These are phyloP conservation scores for Kodamaea kakaduensis DNA, from an alignment of 805 yeast species.

Conservation along the genomic window DNA sequence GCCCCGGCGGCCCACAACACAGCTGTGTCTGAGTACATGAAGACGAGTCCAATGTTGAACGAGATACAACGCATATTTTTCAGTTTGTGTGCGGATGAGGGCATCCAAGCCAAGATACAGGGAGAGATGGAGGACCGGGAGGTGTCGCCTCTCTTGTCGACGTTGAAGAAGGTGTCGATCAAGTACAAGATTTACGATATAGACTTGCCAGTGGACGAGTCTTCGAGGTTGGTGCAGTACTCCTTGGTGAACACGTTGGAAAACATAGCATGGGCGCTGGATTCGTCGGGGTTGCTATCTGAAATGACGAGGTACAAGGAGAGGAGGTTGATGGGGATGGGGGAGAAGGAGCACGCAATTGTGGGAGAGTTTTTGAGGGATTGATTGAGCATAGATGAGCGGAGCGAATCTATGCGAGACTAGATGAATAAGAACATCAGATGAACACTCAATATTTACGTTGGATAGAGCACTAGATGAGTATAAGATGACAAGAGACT, in stretches of 20 bases:
- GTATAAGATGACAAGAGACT: too few species aligned
- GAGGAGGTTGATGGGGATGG: conserved; percentile 8
- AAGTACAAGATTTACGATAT: conserved; percentile 26
- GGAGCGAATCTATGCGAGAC: too few species aligned
- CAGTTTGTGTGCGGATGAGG: conserved; percentile 15
- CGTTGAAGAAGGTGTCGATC: conserved; percentile 29
- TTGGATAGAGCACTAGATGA: too few species aligned
- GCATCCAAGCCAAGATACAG: conserved; percentile 14
- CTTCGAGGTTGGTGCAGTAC: conserved; percentile 13
- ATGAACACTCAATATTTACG: too few species aligned
- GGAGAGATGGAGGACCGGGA: conserved; percentile 12
- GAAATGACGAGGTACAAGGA: conserved; percentile 9
- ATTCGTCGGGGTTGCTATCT: background rate
- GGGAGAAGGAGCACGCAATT: conserved; percentile 2
- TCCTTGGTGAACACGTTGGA: conserved; percentile 16
- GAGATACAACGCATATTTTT: conserved; percentile 26
- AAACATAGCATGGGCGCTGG: conserved; percentile 7
- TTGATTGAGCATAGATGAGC: too few species aligned
- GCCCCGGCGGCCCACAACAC: conserved; percentile 15
- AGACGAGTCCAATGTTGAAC: conserved; percentile 14
- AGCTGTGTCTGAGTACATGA: conserved; percentile 15
- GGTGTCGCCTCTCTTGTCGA: conserved; percentile 21
- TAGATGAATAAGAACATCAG: too few species aligned
- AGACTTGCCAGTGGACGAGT: conserved; percentile 10
- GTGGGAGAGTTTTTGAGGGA: conserved; percentile 5